A percentile compares a stretch with the other conserved stretches of the same genome.
Evolutionary conservation across 176 grass and related monocot genomes (phyloP).

Genomic region (Lolium rigidum): DNA sequence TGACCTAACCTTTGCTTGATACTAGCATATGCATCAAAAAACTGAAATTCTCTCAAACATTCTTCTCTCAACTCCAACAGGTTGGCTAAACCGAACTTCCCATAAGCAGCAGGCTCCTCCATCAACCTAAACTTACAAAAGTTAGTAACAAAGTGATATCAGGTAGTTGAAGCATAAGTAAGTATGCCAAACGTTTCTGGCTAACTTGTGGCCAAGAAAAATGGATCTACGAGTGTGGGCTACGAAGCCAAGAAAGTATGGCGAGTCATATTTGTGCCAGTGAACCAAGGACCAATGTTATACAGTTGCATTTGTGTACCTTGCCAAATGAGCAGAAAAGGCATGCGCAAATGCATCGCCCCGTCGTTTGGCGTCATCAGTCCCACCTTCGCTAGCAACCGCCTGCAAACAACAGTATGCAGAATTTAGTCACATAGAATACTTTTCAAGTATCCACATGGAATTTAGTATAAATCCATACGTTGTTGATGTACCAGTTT

Average conservation of each 20-base stretch:
- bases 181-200: neutral
- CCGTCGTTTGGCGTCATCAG: conserved; percentile 89
- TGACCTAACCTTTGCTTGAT: conserved; percentile 94
- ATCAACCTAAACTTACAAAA: conserved; percentile 78
- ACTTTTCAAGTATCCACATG: neutral
- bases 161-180: neutral
- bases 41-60: conserved; percentile 98
- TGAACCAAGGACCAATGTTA: conserved; percentile 1
- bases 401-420: conserved; percentile 58
- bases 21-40: conserved; percentile 92
- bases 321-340: conserved; percentile 97
- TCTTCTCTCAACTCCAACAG: conserved; percentile 98
- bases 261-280: conserved; percentile 9
- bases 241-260: neutral
- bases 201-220: conserved; percentile 15
- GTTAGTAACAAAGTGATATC: conserved; percentile 43
- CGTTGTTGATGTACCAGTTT: conserved; percentile 18
- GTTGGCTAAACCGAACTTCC: conserved; percentile 90
- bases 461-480: conserved; percentile 17
- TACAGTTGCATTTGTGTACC: conserved; percentile 50
- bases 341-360: conserved; percentile 97
- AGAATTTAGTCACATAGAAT: neutral
- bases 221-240: neutral
- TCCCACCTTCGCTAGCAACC: conserved; percentile 99
- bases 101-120: conserved; percentile 98